phyloP scores from a whole-genome alignment of 1,139 yeast genomes.

The Meyerozyma sp. region DNA sequence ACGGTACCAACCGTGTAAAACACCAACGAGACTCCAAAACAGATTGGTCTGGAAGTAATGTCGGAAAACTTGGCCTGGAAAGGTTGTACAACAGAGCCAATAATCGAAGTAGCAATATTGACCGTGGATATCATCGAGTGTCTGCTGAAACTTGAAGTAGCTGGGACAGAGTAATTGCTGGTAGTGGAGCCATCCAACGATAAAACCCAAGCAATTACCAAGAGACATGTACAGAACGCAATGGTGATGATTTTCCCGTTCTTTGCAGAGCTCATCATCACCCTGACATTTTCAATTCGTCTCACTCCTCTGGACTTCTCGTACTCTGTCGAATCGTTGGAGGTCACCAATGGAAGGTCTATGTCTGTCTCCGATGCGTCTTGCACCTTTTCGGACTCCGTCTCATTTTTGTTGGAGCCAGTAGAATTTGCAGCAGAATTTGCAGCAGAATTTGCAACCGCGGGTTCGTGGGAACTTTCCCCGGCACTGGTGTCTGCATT shows the following conservation, averaged over 20 bases:
- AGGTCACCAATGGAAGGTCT: not conserved
- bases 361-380: not conserved
- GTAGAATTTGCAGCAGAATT: not conserved
- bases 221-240: constrained; percentile 14
- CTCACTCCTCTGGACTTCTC: constrained; percentile 7
- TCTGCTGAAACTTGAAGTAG: constrained; percentile 24
- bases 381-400: not conserved
- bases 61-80: constrained; percentile 26
- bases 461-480: not conserved
- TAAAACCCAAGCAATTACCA: constrained; percentile 31
- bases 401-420: not conserved
- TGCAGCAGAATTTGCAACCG: not conserved
- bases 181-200: constrained; percentile 34
- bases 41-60: constrained; percentile 21
- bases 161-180: constrained; percentile 18
- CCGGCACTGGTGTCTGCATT: not conserved
- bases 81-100: constrained; percentile 22
- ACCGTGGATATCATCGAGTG: constrained; percentile 31
- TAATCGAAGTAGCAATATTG: constrained; percentile 22
- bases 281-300: constrained; percentile 6
- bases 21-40: constrained; percentile 15
- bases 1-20: constrained; percentile 23
- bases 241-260: not conserved
- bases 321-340: not conserved
- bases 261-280: constrained; percentile 4